A percentile compares a stretch with the other conserved stretches of the same genome.
phyloP scores from a whole-genome alignment of 768 basidiomycete species.

The Hydnomerulius pinastri region DNA sequence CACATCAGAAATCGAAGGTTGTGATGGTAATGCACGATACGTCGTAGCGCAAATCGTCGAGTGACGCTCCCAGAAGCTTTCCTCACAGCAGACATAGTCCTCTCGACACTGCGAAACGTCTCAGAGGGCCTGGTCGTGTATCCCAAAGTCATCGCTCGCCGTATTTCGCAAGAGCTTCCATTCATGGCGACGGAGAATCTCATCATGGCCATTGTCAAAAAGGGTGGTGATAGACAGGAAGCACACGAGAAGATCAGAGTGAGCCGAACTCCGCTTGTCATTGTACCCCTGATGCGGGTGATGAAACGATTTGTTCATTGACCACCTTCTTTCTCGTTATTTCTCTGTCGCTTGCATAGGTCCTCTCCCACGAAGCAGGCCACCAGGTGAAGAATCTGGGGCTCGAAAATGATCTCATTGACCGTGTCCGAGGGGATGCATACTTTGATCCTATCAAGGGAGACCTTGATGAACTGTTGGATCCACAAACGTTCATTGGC shows the following conservation, averaged over 20 bases:
- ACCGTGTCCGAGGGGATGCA: constrained; percentile 73
- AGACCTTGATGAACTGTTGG: constrained; percentile 76
- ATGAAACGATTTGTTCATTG: constrained; percentile 12
- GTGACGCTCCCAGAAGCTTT: constrained; percentile 97
- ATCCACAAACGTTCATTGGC: constrained; percentile 89
- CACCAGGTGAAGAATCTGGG: constrained; percentile 94
- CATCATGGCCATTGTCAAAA: constrained; percentile 98
- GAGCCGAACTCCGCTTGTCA: constrained; percentile 23
- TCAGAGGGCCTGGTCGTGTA: constrained; percentile 99
- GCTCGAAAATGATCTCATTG: constrained; percentile 93
- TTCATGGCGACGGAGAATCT: constrained; percentile 99
- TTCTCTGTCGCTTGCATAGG: constrained; percentile 41
- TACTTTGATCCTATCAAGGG: constrained; percentile 90
- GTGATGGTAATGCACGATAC: constrained; percentile 4
- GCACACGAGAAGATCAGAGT: constrained; percentile 95
- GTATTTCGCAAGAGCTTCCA: constrained; percentile 92
- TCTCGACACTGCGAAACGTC: constrained; percentile 94
- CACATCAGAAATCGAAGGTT: constrained; percentile 1
- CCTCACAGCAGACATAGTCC: constrained; percentile 93
- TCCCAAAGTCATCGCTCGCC: constrained; percentile 90
- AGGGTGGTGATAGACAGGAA: constrained; percentile 93
- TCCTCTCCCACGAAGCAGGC: constrained; percentile 93
- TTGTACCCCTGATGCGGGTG: constrained; percentile 9
- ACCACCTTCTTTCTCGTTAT: constrained; percentile 7
- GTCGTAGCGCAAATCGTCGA: constrained; percentile 85